Evolutionary conservation across 2,329 filamentous ascomycete species (phyloP), one percentile per base, ranked within the genome.

Genomic region (Monosporascus cannonballus): DNA sequence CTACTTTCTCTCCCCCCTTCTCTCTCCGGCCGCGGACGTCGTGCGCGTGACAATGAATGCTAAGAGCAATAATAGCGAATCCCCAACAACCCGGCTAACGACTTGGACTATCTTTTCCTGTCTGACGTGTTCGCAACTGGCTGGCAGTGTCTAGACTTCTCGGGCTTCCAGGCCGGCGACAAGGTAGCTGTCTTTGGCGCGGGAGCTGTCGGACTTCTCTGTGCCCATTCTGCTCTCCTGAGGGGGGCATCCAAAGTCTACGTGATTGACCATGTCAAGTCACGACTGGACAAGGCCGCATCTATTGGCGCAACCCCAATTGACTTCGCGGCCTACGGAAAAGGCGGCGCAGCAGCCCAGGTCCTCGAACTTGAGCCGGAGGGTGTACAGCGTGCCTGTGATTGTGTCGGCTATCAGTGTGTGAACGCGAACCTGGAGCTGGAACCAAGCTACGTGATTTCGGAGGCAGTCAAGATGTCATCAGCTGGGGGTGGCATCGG

Each of bases 251-350:
- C 77, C 8, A 76, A 72, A 15, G 79, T 87, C 0, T 87, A 74
- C 51, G 80, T 84, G 0, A 80, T 87, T 4, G 85, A 87, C 56
- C 78, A 78, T 25, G 81, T 86, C 0, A 73, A 76, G 0, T 81
- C 84, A 61, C 74, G 84, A 17, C 67, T 87, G 2, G 71, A 76
- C 9, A 75, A 77, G 1, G 84, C 83, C 0, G 73, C 79, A 62
- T 83, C 81, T 63, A 86, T 87, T 45, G 83, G 82, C 0, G 81
- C 77, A 55, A 77, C 77, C 3, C 75, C 82, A 0, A 77, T 87
- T 39, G 76, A 86, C 60, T 85, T 87, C 60, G 77, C 71, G 22
- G 27, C 27, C 8, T 30, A 11, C 9, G 9, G 27, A 30, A 77
- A 81, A 54, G 74, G 76, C 4, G 81, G 86, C 58, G 78, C 74